Base-by-base conservation (phyloP, 768 basidiomycete species). In the Trametes gibbosa region DNA sequence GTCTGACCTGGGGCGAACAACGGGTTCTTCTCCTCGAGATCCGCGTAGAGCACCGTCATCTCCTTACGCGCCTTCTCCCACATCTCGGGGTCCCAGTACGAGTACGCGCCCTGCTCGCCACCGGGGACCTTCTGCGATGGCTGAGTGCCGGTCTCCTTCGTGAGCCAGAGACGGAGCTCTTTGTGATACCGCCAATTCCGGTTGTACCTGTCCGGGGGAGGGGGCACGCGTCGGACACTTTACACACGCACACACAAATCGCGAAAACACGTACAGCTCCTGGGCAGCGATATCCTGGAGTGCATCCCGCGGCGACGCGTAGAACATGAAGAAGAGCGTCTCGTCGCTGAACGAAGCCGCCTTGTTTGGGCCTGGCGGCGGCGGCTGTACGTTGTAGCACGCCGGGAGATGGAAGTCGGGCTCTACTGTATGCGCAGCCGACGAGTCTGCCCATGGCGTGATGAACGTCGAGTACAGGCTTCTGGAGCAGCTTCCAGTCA, bases 261-360 rank as follows among this genome's bases (percentile, higher is more conserved):
- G 46, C 3, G 37, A 46, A 16, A 13, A 16, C 39, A 86, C 92
- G 73, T 75, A 96, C 93, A 98, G 78, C 77, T 98, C 95, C 71
- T 93, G 90, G 47, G 93, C 94, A 16, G 95, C 95, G 50, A 94
- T 83, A 74, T 98, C 95, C 73, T 98, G 95, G 54, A 96, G 77
- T 40, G 89, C 87, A 76, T 98, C 95, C 68, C 91, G 79, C 57
- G 95, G 93, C 74, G 85, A 87, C 56, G 92, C 86, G 76, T 98
- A 98, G 80, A 98, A 98, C 85, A 96, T 95, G 81, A 92, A 96
- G 75, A 98, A 97, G 25, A 98, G 77, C 16, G 95, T 97, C 75
- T 98, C 95, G 72, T 98, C 95, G 73, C 89, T 90, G 75, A 98
- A 96, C 50, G 87, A 84, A 1, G 82, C 81, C 17, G 87, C 89